Evolutionary conservation across 2,329 filamentous ascomycete genomes (phyloP).

Genomic region (Aulographum hederae): DNA sequence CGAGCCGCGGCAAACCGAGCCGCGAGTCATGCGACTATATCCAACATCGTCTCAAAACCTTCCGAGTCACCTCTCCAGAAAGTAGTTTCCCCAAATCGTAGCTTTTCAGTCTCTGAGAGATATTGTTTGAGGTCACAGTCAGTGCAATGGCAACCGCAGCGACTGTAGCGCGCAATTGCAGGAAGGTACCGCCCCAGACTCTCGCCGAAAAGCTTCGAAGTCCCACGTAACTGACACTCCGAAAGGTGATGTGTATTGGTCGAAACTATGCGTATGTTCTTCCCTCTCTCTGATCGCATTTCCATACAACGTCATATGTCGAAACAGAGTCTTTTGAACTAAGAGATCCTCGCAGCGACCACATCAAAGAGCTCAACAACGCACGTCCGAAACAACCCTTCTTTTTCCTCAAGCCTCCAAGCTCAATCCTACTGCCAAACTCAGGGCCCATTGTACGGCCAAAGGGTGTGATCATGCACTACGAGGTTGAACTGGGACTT

Average conservation of each 20-base stretch:
- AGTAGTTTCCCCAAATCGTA: too few relatives aligned
- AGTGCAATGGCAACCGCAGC: conserved; percentile 16
- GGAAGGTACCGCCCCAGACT: conserved; percentile 21
- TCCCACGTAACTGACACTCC: conserved; percentile 1
- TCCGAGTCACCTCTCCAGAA: too few relatives aligned
- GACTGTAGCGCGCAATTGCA: conserved; percentile 24
- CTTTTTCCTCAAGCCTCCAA: conserved; percentile 94
- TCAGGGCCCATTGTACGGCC: conserved; percentile 69
- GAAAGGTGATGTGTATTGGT: conserved; percentile 74
- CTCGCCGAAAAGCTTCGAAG: neutral
- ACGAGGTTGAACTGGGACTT: conserved; percentile 85
- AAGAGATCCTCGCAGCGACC: conserved; percentile 41
- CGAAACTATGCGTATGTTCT: conserved; percentile 75
- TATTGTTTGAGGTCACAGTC: too few relatives aligned
- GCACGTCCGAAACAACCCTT: conserved; percentile 83
- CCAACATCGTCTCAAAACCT: neutral
- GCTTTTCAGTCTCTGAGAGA: too few relatives aligned
- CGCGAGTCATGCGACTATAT: neutral
- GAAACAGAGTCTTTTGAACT: conserved; percentile 1
- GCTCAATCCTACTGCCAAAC: conserved; percentile 63
- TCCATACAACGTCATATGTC: too few relatives aligned
- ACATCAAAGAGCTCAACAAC: conserved; percentile 83
- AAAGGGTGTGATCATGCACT: conserved; percentile 70
- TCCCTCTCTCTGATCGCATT: neutral
- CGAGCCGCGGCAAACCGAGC: neutral